phyloP scores from a whole-genome alignment of 495 filamentous ascomycete species.

The Xylaria flabelliformis region DNA sequence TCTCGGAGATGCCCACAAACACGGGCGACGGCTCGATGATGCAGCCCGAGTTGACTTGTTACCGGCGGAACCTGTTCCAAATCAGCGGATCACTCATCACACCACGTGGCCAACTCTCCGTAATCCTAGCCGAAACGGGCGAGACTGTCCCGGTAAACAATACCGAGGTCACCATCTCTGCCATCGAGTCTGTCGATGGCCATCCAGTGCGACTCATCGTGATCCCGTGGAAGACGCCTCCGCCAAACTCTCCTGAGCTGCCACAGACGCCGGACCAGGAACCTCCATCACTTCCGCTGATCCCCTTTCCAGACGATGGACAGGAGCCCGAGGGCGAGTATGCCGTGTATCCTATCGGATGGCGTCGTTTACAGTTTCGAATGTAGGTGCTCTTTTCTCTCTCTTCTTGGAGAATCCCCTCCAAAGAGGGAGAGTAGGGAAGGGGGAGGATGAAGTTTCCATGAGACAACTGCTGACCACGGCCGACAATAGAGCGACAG shows the following conservation, averaged over 20 bases:
- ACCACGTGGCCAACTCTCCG: conserved; percentile 72
- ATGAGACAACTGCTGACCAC: conserved; percentile 15
- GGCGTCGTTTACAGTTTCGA: conserved; percentile 88
- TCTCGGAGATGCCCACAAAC: conserved; percentile 82
- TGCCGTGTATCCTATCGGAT: conserved; percentile 87
- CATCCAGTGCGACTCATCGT: conserved; percentile 90
- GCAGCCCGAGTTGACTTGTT: conserved; percentile 87
- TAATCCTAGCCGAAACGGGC: conserved; percentile 76
- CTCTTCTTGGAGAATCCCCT: not conserved
- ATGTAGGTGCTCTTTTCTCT: conserved; percentile 54
- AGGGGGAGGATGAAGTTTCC: not conserved
- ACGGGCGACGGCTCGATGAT: conserved; percentile 67
- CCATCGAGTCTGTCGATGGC: conserved; percentile 88
- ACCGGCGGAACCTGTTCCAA: conserved; percentile 91
- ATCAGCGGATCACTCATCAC: conserved; percentile 86
- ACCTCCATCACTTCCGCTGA: conserved; percentile 72
- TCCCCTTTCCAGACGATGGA: conserved; percentile 78
- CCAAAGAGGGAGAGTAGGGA: not conserved
- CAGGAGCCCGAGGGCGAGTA: conserved; percentile 66
- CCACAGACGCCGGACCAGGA: conserved; percentile 61
- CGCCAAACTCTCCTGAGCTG: conserved; percentile 69
- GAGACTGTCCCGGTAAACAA: conserved; percentile 81
- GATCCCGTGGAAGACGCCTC: conserved; percentile 94
- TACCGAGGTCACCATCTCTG: conserved; percentile 85
- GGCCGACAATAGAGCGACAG: conserved; percentile 53